Evolutionary conservation across 225 moss, liverwort and hornwort species (phyloP).

Genomic region (Antitrichia curtipendula): DNA sequence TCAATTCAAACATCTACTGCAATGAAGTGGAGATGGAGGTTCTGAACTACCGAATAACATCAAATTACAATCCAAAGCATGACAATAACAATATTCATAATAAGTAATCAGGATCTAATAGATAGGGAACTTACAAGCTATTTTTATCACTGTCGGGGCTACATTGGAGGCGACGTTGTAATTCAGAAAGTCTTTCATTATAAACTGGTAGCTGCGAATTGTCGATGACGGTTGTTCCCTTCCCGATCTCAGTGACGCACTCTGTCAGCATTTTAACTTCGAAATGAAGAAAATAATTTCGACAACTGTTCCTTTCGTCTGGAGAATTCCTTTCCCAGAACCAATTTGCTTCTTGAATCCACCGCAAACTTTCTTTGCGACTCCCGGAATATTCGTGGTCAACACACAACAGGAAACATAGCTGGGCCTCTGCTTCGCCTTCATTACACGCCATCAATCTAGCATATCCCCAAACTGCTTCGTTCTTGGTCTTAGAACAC

Average conservation of each 20-base stretch:
- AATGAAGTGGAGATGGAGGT: too few species aligned
- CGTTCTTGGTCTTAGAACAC: background rate
- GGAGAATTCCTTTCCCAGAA: background rate
- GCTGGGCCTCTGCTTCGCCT: too few species aligned
- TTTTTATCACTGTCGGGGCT: background rate
- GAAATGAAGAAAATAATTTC: background rate
- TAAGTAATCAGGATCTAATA: too few species aligned
- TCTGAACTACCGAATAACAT: too few species aligned
- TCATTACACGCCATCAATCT: background rate
- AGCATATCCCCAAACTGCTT: background rate
- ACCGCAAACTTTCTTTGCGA: background rate
- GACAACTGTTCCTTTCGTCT: background rate
- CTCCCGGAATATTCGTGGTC: background rate
- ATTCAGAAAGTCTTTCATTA: background rate
- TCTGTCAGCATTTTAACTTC: background rate
- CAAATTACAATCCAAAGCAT: too few species aligned
- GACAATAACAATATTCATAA: too few species aligned
- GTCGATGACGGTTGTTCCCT: too few species aligned
- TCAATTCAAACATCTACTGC: too few species aligned
- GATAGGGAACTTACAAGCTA: background rate
- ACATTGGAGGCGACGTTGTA: background rate
- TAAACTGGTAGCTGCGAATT: background rate
- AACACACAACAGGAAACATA: background rate
- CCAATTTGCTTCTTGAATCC: constrained; percentile 2
- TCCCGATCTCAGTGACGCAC: background rate